phyloP scores from a whole-genome alignment of 129 eudicot species.

The Helianthus tuberosus region DNA sequence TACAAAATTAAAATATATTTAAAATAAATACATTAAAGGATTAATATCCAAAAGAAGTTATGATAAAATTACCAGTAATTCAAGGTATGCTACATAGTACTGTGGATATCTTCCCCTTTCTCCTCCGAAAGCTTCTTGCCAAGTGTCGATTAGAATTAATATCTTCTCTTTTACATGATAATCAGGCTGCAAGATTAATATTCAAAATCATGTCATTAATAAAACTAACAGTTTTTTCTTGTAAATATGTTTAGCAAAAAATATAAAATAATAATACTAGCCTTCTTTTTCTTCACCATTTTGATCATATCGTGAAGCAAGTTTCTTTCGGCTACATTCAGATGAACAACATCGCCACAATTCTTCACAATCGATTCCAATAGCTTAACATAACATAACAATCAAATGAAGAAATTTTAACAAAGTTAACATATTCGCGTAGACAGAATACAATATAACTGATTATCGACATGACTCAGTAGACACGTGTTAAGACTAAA shows the following conservation, averaged over 20 bases:
- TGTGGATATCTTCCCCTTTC: slow-evolving; percentile 91
- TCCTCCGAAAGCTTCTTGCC: slow-evolving; percentile 99
- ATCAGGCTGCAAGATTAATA: slow-evolving; percentile 60
- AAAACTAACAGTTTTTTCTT: slow-evolving; percentile 1
- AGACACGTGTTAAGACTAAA: too few relatives aligned
- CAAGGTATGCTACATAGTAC: slow-evolving; percentile 84
- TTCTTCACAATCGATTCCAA: slow-evolving; percentile 84
- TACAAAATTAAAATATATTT: not conserved
- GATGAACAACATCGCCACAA: slow-evolving; percentile 82
- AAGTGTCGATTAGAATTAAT: slow-evolving; percentile 77
- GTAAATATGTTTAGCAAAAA: not conserved
- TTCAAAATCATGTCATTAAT: slow-evolving; percentile 19
- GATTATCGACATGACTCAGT: not conserved
- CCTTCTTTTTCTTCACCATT: slow-evolving; percentile 84
- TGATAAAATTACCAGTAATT: slow-evolving; percentile 61
- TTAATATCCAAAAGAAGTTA: not conserved
- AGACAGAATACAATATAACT: not conserved
- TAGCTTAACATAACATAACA: slow-evolving; percentile 53
- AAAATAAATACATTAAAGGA: not conserved
- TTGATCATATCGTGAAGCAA: slow-evolving; percentile 86
- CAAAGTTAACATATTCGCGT: not conserved
- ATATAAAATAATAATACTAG: not conserved
- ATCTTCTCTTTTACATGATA: slow-evolving; percentile 94
- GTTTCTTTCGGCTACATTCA: slow-evolving; percentile 91
- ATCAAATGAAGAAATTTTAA: slow-evolving; percentile 1